phyloP scores from a whole-genome alignment of 148 eudicot genomes.

The Rhododendron ovatum region DNA sequence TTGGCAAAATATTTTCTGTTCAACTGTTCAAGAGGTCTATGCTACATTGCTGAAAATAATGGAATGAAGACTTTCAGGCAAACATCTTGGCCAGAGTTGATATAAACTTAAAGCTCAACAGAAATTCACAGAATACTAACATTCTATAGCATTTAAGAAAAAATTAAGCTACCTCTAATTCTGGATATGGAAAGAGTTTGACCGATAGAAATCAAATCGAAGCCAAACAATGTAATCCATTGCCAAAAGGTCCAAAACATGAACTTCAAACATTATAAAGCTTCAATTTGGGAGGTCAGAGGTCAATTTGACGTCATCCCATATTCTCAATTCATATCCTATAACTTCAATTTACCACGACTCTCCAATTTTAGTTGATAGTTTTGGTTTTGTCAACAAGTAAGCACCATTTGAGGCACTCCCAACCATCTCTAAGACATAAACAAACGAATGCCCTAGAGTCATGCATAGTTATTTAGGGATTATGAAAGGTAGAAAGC shows the following conservation, averaged over 20 bases:
- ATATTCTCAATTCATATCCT: not conserved
- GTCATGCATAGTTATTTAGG: not conserved
- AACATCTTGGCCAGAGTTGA: not conserved
- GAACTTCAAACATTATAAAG: not conserved
- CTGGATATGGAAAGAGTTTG: not conserved
- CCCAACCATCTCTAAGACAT: not conserved
- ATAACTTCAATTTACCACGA: not conserved
- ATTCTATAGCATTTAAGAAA: not conserved
- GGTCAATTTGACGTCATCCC: not conserved
- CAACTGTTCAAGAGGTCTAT: slow-evolving; percentile 76
- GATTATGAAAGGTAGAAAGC: not conserved
- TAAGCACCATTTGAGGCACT: not conserved
- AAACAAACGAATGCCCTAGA: not conserved
- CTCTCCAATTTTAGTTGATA: not conserved
- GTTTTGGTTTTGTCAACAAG: not conserved
- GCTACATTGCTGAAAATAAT: slow-evolving; percentile 31
- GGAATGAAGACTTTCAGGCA: slow-evolving; percentile 4
- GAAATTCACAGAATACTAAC: not conserved
- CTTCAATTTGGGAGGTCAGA: not conserved
- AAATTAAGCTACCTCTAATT: not conserved
- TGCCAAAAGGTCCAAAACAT: not conserved
- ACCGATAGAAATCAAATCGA: not conserved
- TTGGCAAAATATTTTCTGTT: slow-evolving; percentile 82
- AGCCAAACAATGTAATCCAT: not conserved
- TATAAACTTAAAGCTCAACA: not conserved